Conservation (phyloP, 495 filamentous ascomycete species). For the Penicillium simplicissimum region DNA sequence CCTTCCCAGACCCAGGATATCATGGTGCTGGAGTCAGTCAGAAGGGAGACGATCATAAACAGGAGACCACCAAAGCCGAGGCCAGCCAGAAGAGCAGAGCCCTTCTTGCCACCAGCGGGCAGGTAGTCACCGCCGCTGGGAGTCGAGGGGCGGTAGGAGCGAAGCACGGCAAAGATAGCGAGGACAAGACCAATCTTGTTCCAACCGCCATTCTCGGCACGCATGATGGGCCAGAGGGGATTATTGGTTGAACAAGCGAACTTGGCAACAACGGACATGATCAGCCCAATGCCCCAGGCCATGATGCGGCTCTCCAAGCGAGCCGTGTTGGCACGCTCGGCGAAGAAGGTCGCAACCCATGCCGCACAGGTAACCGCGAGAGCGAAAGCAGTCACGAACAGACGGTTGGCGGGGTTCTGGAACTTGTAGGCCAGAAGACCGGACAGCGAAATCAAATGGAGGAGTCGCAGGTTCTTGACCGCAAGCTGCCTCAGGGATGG, state of each 20-base stretch:
- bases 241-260: slow-evolving; percentile 97
- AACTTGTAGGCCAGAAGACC: slow-evolving; percentile 82
- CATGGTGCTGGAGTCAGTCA: slow-evolving; percentile 98
- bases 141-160: slow-evolving; percentile 62
- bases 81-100: slow-evolving; percentile 71
- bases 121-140: slow-evolving; percentile 55
- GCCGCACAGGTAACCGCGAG: slow-evolving; percentile 76
- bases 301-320: slow-evolving; percentile 79
- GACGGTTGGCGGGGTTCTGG: slow-evolving; percentile 68
- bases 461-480: slow-evolving; percentile 63
- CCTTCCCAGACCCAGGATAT: slow-evolving; percentile 99
- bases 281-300: slow-evolving; percentile 78
- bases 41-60: slow-evolving; percentile 88
- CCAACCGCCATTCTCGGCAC: slow-evolving; percentile 85
- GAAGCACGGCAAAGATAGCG: slow-evolving; percentile 70
- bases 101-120: slow-evolving; percentile 51
- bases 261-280: slow-evolving; percentile 84
- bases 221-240: slow-evolving; percentile 93
- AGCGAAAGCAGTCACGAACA: slow-evolving; percentile 78
- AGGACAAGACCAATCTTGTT: slow-evolving; percentile 81
- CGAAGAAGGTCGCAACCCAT: slow-evolving; percentile 78
- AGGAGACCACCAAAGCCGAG: slow-evolving; percentile 80
- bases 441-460: slow-evolving; percentile 73
- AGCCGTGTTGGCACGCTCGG: slow-evolving; percentile 70
- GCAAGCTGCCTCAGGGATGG: slow-evolving; percentile 65